phyloP scores from a whole-genome alignment of 345 rosid genomes.

The Carallia pectinifolia region DNA sequence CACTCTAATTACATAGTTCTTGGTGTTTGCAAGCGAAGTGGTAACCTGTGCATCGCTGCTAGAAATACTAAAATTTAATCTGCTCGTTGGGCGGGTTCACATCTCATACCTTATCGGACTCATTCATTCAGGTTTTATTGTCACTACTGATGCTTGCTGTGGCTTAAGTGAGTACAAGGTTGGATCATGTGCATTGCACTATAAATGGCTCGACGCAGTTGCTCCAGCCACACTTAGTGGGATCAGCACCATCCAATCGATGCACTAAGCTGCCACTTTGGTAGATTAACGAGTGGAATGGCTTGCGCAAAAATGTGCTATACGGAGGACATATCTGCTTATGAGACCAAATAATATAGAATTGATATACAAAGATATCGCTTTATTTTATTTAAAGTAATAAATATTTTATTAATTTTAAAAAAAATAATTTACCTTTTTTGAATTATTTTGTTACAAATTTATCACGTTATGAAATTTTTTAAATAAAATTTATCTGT shows the following conservation, averaged over 20 bases:
- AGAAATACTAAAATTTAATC: too few species aligned
- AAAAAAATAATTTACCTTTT: too few species aligned
- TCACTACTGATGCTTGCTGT: constrained; percentile 77
- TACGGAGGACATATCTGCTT: constrained; percentile 49
- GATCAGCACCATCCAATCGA: constrained; percentile 93
- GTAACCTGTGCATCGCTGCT: too few species aligned
- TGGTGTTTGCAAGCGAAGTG: too few species aligned
- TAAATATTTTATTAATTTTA: too few species aligned
- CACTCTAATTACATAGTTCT: too few species aligned
- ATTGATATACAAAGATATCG: too few species aligned
- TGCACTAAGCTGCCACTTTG: constrained; percentile 67
- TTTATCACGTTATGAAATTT: too few species aligned
- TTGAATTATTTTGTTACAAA: too few species aligned
- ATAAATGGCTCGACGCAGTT: constrained; percentile 76
- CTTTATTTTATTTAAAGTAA: too few species aligned
- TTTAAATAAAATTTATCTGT: too few species aligned
- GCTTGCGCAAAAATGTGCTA: constrained; percentile 80
- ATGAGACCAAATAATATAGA: constrained; percentile 1
- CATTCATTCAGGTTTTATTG: constrained; percentile 59
- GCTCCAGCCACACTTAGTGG: constrained; percentile 80
- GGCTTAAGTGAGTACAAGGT: constrained; percentile 83
- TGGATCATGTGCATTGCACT: constrained; percentile 78
- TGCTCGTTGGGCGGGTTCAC: neutral
- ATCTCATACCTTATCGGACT: neutral
- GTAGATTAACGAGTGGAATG: constrained; percentile 86